phyloP scores from a whole-genome alignment of 1,139 yeast species.

The Martiniozyma asiatica region DNA sequence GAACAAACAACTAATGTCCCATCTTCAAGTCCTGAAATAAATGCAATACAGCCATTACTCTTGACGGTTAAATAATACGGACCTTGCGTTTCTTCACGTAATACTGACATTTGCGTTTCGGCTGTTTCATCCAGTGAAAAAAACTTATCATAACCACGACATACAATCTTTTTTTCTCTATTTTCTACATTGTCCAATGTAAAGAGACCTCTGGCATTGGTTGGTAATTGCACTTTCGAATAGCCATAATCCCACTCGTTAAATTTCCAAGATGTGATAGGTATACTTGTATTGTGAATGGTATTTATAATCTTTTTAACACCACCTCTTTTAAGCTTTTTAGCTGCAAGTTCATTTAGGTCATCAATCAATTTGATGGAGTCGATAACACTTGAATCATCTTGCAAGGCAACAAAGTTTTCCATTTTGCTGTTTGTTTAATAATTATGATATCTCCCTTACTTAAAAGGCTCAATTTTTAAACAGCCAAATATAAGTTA shows the following conservation, averaged over 20 bases:
- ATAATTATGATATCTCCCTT: no score
- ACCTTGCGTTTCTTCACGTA: conserved; percentile 43
- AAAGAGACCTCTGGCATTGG: conserved; percentile 77
- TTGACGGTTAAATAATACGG: conserved; percentile 77
- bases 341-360: no score
- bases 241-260: conserved; percentile 79
- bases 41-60: conserved; percentile 89
- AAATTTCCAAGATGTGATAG: conserved; percentile 60
- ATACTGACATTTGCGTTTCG: conserved; percentile 36
- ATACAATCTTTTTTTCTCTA: conserved; percentile 31
- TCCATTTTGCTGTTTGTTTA: no score
- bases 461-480: no score
- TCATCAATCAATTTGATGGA: no score
- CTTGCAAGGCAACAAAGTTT: no score
- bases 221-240: conserved; percentile 44
- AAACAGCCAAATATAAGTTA: no score
- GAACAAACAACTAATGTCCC: conserved; percentile 77
- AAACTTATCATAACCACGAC: conserved; percentile 91
- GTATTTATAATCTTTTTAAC: conserved; percentile 25
- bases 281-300: conserved; percentile 21
- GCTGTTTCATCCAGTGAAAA: conserved; percentile 66
- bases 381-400: no score
- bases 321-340: conserved; percentile 23
- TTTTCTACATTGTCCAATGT: conserved; percentile 24
- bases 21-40: conserved; percentile 62